These are phyloP conservation scores for Lactarius quietus DNA, from an alignment of 768 basidiomycete species.

Conservation along the genomic window DNA sequence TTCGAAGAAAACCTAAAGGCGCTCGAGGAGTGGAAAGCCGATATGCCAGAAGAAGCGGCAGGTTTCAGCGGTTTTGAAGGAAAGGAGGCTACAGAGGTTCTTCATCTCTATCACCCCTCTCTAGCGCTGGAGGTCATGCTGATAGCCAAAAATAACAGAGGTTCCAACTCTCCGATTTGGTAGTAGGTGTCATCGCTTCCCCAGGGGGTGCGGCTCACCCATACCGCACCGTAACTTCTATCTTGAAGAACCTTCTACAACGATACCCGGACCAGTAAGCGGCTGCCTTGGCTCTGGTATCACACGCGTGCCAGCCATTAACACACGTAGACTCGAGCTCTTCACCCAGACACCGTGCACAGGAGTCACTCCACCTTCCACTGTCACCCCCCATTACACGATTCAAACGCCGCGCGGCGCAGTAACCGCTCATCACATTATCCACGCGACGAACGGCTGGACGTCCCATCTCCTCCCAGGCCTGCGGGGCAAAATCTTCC, in stretches of 20 bases:
- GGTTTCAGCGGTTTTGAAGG: constrained; percentile 32
- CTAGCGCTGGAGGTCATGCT: background rate
- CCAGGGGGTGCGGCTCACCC: constrained; percentile 63
- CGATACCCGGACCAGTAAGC: constrained; percentile 49
- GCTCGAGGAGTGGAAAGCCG: constrained; percentile 44
- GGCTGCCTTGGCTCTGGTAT: background rate
- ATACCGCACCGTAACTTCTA: constrained; percentile 62
- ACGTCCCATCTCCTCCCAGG: constrained; percentile 63
- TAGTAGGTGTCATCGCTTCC: constrained; percentile 50
- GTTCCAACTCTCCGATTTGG: constrained; percentile 44
- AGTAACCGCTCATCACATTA: constrained; percentile 55
- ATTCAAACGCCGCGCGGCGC: constrained; percentile 60
- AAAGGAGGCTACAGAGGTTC: constrained; percentile 36
- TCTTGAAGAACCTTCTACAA: constrained; percentile 50
- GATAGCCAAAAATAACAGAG: constrained; percentile 36
- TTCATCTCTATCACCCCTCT: constrained; percentile 17
- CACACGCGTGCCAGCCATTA: background rate
- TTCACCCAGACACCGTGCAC: constrained; percentile 62
- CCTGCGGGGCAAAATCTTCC: constrained; percentile 59
- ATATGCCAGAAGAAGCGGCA: constrained; percentile 48
- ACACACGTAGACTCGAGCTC: constrained; percentile 48
- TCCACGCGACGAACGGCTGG: constrained; percentile 89
- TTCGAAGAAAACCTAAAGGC: constrained; percentile 45
- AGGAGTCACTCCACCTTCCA: constrained; percentile 38
- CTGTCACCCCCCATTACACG: constrained; percentile 40